These are phyloP conservation scores for Xylogone sp. DNA, from an alignment of 2,329 filamentous ascomycete species.

Conservation along the genomic window DNA sequence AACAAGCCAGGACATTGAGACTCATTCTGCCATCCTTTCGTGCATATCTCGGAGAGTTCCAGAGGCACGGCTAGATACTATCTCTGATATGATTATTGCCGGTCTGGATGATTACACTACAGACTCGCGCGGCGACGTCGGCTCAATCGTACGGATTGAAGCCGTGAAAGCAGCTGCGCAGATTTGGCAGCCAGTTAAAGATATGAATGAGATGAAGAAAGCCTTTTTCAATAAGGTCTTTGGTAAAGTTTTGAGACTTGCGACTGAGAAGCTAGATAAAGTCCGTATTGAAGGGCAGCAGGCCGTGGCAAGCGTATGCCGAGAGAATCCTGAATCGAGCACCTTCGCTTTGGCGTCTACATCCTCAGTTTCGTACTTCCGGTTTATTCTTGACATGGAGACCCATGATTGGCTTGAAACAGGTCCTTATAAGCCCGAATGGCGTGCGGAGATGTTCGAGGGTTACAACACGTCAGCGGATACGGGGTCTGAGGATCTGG, in stretches of 20 bases:
- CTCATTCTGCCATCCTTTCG: conserved; percentile 50
- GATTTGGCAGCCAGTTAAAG: conserved; percentile 19
- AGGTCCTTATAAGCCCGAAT: conserved; percentile 30
- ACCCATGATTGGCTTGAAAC: conserved; percentile 12
- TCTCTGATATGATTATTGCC: conserved; percentile 36
- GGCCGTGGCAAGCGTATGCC: conserved; percentile 39
- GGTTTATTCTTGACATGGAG: conserved; percentile 15
- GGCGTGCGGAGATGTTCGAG: conserved; percentile 54
- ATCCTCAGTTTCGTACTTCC: conserved; percentile 15
- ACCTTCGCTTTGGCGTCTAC: conserved; percentile 6
- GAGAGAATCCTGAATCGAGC: conserved; percentile 12
- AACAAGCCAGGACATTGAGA: conserved; percentile 46
- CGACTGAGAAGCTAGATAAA: conserved; percentile 86
- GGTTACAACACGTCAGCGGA: conserved; percentile 72
- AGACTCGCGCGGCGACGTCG: conserved; percentile 83
- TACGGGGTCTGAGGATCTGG: conserved; percentile 71
- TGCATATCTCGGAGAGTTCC: conserved; percentile 45
- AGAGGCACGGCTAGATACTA: conserved; percentile 5
- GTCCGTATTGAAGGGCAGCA: conserved; percentile 67
- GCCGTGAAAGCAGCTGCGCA: conserved; percentile 65
- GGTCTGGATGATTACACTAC: conserved; percentile 88
- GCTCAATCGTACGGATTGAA: conserved; percentile 78
- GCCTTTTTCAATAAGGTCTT: conserved; percentile 11
- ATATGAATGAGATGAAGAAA: conserved; percentile 4
- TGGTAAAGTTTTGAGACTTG: conserved; percentile 54